A percentile compares a stretch with the other conserved stretches of the same genome.
Evolutionary conservation across 192 early-diverging fungal species (phyloP).

Genomic region (Pilobolus umbonatus): DNA sequence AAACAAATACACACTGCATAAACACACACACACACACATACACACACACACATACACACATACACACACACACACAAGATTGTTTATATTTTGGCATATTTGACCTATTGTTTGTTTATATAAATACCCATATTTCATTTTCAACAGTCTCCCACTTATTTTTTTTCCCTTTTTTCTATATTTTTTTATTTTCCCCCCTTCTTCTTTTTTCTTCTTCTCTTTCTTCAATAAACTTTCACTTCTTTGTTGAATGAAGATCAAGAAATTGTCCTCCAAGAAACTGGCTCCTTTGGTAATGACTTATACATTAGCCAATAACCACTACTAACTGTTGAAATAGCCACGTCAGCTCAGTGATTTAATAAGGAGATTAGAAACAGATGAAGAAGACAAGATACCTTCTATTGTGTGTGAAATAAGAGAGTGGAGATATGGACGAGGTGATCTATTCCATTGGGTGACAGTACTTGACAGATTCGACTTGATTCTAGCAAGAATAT

Average conservation of each 20-base stretch:
- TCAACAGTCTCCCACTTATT: neutral
- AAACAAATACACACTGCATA: no score
- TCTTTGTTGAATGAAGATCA: constrained; percentile 48
- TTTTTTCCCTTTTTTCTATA: neutral
- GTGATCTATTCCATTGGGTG: constrained; percentile 96
- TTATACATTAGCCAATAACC: neutral
- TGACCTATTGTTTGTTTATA: no score
- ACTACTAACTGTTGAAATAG: constrained; percentile 37
- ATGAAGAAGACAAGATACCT: constrained; percentile 54
- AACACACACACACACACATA: no score
- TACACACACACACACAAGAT: no score
- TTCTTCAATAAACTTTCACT: neutral
- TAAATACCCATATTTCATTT: neutral
- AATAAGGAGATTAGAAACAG: constrained; percentile 46
- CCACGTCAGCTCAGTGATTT: constrained; percentile 47
- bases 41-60: no score
- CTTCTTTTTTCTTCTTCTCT: constrained; percentile 2
- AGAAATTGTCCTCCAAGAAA: constrained; percentile 60
- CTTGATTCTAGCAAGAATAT: constrained; percentile 62
- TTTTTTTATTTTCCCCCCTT: neutral
- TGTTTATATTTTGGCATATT: no score
- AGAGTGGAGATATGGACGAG: constrained; percentile 79
- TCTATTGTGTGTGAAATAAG: constrained; percentile 40
- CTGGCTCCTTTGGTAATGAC: constrained; percentile 52
- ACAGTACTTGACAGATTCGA: constrained; percentile 92